Evolutionary conservation across 176 grass and related monocot genomes (phyloP), one percentile per base, ranked within the genome.

Genomic region (Aegilops bicornis): DNA sequence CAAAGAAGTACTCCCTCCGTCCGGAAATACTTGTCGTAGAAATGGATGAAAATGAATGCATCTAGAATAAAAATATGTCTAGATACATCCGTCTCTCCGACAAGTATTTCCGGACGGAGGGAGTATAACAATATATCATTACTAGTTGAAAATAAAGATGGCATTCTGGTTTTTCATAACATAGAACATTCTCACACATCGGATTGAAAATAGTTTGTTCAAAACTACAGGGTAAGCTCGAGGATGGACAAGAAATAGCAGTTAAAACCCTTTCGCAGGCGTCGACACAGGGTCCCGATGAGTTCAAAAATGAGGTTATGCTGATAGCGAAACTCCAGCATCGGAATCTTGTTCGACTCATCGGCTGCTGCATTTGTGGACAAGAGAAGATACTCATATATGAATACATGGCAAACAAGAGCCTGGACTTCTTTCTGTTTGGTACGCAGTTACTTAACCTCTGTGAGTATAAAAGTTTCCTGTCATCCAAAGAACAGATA

Each of bases 221-320:
- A 25, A 56, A 82, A 87, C 11, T 80, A 56, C 72, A 94, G 92
- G 95, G 95, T 59, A 87, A 29, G 42, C 90, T 92, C 65, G 84
- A 70, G 10, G 85, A 97, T 86, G 90, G 90, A 69, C 86, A 91
- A 67, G 92, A 92, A 83, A 86, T 97, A 86, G 95, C 92, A 11
- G 95, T 97, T 14, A 97, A 97, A 58, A 87, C 86, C 56, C 92
- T 97, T 79, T 86, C 95, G 8, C 82, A 82, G 69, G 87, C 83
- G 73, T 97, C 92, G 13, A 43, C 20, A 7, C 95, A 97, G 59
- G 92, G 95, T 31, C 35, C 92, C 17, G 79, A 83, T 59, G 92
- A 97, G 76, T 90, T 97, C 86, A 94, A 86, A 82, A 97, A 97
- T 67, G 95, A 97, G 85, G 87, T 94, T 29, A 69, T 91, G 54